These are phyloP conservation scores for Tetracladium maxilliforme DNA, from an alignment of 2,329 filamentous ascomycete genomes.

Conservation along the genomic window DNA sequence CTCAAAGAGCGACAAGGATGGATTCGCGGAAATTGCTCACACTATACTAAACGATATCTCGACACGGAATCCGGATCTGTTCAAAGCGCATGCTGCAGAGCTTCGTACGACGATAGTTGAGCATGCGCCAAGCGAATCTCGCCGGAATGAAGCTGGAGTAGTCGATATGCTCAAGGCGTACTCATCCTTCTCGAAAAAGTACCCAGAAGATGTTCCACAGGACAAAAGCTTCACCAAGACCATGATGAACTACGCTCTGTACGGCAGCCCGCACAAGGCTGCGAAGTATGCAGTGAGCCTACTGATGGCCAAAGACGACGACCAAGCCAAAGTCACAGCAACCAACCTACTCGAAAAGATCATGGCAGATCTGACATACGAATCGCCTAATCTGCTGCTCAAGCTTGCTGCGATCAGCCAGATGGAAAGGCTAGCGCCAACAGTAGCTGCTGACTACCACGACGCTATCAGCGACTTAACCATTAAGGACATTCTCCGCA, in stretches of 20 bases:
- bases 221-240: conserved; percentile 72
- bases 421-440: conserved; percentile 60
- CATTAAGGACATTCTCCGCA: conserved; percentile 58
- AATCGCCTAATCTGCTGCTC: conserved; percentile 58
- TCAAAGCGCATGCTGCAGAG: conserved; percentile 84
- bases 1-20: conserved; percentile 70
- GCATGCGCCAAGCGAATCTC: conserved; percentile 57
- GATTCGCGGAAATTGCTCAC: conserved; percentile 65
- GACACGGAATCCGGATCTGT: conserved; percentile 72
- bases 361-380: conserved; percentile 60
- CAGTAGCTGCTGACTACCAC: conserved; percentile 56
- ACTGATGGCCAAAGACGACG: conserved; percentile 64
- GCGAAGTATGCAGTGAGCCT: conserved; percentile 93
- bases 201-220: conserved; percentile 65
- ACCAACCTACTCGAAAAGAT: conserved; percentile 65
- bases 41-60: conserved; percentile 89
- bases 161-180: conserved; percentile 90
- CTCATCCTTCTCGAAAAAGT: conserved; percentile 77
- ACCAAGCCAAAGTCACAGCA: too few species aligned
- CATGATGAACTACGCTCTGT: conserved; percentile 69
- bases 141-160: conserved; percentile 55
- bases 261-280: conserved; percentile 65
- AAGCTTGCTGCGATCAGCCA: conserved; percentile 60
- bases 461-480: conserved; percentile 69
- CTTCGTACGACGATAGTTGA: conserved; percentile 76